These are phyloP conservation scores for Eucalyptus marginata DNA, from an alignment of 345 rosid species.

Conservation along the genomic window DNA sequence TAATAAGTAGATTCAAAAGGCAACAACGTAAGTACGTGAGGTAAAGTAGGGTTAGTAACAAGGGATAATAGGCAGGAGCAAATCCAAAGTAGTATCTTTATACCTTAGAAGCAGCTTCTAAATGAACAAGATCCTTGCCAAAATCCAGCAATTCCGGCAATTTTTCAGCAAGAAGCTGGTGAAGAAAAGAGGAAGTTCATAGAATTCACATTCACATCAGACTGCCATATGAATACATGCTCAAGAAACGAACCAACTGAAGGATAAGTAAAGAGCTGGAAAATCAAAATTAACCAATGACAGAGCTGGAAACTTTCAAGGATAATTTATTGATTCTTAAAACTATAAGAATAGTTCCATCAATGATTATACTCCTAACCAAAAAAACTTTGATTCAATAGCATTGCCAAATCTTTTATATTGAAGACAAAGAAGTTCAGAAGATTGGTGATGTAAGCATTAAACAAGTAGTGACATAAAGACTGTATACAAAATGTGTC, in stretches of 20 bases:
- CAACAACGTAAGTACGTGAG: not conserved
- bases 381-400: not conserved
- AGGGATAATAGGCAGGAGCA: not conserved
- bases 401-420: not conserved
- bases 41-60: not conserved
- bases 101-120: slow-evolving; percentile 99
- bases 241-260: not conserved
- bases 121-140: slow-evolving; percentile 74
- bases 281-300: not conserved
- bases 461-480: not conserved
- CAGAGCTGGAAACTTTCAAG: not conserved
- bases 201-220: not conserved
- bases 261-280: not conserved
- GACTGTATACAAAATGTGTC: not conserved
- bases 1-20: not conserved
- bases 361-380: not conserved
- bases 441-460: not conserved
- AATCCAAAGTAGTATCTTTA: not conserved
- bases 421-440: not conserved
- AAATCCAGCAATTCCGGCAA: slow-evolving; percentile 89
- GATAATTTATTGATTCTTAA: not conserved
- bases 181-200: not conserved
- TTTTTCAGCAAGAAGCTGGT: slow-evolving; percentile 88
- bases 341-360: not conserved
- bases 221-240: not conserved